These are phyloP conservation scores for Fusarium sp. DNA, from an alignment of 2,329 filamentous ascomycete species.

Conservation along the genomic window DNA sequence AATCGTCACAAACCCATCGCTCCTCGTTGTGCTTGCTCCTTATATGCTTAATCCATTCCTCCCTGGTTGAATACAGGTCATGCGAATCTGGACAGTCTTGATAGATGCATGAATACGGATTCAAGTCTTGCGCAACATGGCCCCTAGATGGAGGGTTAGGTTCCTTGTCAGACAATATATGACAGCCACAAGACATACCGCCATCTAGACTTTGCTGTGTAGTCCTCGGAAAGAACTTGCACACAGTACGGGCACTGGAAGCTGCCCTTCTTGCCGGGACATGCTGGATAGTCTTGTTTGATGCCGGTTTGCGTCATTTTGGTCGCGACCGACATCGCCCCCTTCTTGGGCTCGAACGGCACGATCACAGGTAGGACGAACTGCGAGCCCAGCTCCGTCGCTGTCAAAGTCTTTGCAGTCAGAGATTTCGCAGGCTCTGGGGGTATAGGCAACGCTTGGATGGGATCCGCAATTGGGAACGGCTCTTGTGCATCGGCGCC, in stretches of 20 bases:
- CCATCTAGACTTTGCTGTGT: neutral
- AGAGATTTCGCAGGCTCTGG: neutral
- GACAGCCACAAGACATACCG: neutral
- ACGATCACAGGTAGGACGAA: neutral
- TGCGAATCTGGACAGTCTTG: neutral
- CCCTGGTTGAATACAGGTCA: neutral
- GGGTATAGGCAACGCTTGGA: neutral
- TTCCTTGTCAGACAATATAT: neutral
- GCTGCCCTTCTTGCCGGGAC: neutral
- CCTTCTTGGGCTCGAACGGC: neutral
- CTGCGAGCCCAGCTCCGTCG: neutral
- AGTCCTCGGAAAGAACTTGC: neutral
- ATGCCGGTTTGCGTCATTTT: conserved; percentile 8
- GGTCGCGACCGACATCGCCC: neutral
- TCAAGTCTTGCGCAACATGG: neutral
- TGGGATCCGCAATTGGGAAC: neutral
- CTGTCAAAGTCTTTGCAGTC: neutral
- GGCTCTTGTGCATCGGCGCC: neutral
- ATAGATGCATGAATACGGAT: neutral
- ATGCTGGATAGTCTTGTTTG: conserved; percentile 8
- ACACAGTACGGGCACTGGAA: conserved; percentile 7
- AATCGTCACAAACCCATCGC: conserved; percentile 13
- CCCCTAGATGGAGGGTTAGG: neutral
- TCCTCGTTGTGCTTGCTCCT: neutral
- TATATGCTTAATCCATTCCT: neutral